Percentiles rank a stretch among this genome's conserved stretches.
Evolutionary conservation across 768 basidiomycete genomes (phyloP).

Genomic region (Hypholoma fasciculare): DNA sequence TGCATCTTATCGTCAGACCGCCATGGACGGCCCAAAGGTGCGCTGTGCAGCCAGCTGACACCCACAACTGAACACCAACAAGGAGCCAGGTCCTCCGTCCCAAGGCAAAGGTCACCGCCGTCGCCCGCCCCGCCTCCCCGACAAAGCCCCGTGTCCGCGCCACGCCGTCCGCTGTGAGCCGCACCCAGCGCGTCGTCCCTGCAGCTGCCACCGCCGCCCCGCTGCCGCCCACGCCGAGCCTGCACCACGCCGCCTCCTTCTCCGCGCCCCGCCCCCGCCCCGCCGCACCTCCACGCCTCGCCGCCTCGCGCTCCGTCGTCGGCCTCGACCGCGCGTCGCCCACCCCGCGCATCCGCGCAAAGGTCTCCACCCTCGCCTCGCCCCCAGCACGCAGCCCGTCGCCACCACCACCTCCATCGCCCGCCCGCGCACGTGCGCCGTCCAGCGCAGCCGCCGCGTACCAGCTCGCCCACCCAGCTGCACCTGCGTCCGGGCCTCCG

Average conservation of each 20-base stretch:
- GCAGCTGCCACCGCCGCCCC: not conserved
- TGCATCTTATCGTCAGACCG: conserved; percentile 19
- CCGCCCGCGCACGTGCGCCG: conserved; percentile 23
- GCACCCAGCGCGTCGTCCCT: too few relatives aligned
- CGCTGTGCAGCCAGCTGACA: too few relatives aligned
- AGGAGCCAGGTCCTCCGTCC: conserved; percentile 29
- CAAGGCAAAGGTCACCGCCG: conserved; percentile 52
- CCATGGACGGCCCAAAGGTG: conserved; percentile 6
- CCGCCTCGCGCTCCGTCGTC: conserved; percentile 14
- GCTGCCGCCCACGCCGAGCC: conserved; percentile 1
- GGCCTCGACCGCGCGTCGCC: conserved; percentile 20
- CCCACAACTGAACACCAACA: too few relatives aligned
- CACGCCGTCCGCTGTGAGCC: conserved; percentile 15
- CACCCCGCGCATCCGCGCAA: not conserved
- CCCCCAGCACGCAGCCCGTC: not conserved
- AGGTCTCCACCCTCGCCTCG: not conserved
- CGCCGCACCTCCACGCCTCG: conserved; percentile 11
- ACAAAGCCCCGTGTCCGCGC: conserved; percentile 31
- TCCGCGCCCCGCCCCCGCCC: conserved; percentile 2
- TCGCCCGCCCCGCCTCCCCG: conserved; percentile 37
- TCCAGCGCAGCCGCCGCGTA: conserved; percentile 20
- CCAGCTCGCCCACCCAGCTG: conserved; percentile 43
- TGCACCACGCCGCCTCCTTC: conserved; percentile 9
- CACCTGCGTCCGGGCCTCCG: conserved; percentile 28
- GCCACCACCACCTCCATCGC: conserved; percentile 12